Conservation (phyloP, 306 rosid species). For the Corylus americana region DNA sequence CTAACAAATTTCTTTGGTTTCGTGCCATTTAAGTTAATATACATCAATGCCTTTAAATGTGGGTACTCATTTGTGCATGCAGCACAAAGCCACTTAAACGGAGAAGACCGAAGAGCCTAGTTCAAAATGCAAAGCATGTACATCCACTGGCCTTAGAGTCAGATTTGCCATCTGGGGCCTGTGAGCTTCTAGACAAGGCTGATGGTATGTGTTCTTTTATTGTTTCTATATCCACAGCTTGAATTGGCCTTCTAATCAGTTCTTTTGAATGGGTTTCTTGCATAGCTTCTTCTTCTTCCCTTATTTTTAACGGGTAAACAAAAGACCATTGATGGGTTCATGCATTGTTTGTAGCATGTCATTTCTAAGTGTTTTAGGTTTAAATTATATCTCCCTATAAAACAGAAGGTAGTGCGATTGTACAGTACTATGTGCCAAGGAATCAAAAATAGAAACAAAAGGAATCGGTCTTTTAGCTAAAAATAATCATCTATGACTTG, state of each 20-base stretch:
- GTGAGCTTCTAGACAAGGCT: slow-evolving; percentile 49
- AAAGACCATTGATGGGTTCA: not conserved
- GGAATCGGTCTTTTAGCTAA: not conserved
- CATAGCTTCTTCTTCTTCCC: not conserved
- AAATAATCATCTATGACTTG: not conserved
- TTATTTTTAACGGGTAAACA: not conserved
- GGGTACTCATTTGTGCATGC: slow-evolving; percentile 30
- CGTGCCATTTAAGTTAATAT: slow-evolving; percentile 11
- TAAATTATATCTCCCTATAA: not conserved
- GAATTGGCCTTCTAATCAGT: slow-evolving; percentile 16
- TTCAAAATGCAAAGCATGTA: slow-evolving; percentile 39
- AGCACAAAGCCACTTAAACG: slow-evolving; percentile 62
- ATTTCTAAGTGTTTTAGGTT: not conserved
- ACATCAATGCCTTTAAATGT: slow-evolving; percentile 26
- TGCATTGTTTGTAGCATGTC: not conserved
- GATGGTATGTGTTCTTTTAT: slow-evolving; percentile 50
- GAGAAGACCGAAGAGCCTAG: slow-evolving; percentile 32
- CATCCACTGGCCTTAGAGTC: slow-evolving; percentile 39
- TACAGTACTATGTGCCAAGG: not conserved
- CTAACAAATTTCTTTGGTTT: slow-evolving; percentile 13
- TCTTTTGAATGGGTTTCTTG: slow-evolving; percentile 14
- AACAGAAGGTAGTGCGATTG: not conserved
- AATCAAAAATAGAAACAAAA: not conserved
- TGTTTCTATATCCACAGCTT: slow-evolving; percentile 13
- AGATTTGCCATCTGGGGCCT: slow-evolving; percentile 34